Percentiles rank a stretch among this genome's conserved stretches.
Conservation (phyloP, 2,329 filamentous ascomycete genomes). For the Pseudomassariella vexata region DNA sequence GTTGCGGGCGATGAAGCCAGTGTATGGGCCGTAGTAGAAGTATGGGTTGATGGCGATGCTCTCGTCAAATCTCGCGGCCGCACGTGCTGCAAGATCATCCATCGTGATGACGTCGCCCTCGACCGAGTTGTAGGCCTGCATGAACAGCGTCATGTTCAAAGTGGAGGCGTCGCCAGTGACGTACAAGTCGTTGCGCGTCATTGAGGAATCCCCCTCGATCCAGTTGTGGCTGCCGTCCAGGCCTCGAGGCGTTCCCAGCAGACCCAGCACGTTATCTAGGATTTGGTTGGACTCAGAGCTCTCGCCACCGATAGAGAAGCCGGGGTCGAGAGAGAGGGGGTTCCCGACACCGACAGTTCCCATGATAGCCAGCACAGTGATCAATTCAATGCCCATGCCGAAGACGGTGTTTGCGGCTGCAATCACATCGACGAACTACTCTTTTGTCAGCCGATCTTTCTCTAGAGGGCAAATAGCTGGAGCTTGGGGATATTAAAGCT, state of each 20-base stretch:
- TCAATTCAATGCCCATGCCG: constrained; percentile 40
- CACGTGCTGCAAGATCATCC: constrained; percentile 34
- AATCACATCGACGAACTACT: constrained; percentile 20
- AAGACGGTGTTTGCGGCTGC: constrained; percentile 31
- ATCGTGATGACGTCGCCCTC: constrained; percentile 31
- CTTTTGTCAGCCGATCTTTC: too few species aligned
- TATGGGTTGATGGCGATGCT: constrained; percentile 44
- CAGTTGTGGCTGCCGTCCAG: constrained; percentile 48
- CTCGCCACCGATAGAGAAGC: constrained; percentile 47
- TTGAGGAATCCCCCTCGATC: constrained; percentile 48
- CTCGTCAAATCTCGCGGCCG: constrained; percentile 38
- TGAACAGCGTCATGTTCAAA: constrained; percentile 46
- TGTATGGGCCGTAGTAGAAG: constrained; percentile 49
- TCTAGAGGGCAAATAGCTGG: background rate
- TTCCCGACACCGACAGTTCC: constrained; percentile 44
- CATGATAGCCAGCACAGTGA: constrained; percentile 34
- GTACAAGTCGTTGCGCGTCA: constrained; percentile 48
- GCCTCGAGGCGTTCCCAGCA: constrained; percentile 39
- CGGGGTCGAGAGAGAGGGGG: constrained; percentile 39
- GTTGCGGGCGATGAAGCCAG: constrained; percentile 41
- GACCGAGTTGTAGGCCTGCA: constrained; percentile 36
- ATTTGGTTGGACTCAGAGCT: constrained; percentile 30
- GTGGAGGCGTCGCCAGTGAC: constrained; percentile 41
- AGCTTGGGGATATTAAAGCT: too few species aligned
- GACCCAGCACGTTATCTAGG: constrained; percentile 34